Base-by-base conservation (phyloP, 2,329 filamentous ascomycete species). In the Aureobasidium vineae region DNA sequence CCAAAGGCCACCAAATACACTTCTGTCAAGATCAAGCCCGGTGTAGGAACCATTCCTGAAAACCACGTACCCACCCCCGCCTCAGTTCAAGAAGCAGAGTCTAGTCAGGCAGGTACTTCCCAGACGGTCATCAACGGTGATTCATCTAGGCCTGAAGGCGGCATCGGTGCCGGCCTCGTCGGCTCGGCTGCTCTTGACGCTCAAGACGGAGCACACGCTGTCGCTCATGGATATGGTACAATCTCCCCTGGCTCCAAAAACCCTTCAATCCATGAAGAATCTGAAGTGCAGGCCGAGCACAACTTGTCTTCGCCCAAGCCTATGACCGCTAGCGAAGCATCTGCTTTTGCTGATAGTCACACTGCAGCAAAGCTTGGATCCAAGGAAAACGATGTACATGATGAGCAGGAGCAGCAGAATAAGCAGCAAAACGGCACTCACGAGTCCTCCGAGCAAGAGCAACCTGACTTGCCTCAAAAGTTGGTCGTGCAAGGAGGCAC, bases 1-100 rank as follows among this genome's bases (percentile, higher is more conserved):
- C 86, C 86, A 2, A 84, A 85, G 63, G 77, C 83, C 41, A 89
- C 86, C 7, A 84, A 86, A 41, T 88, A 85, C 74, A 82, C 82
- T 66, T 83, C 81, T 11, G 86, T 89, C 69, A 88, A 88, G 75
- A 88, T 89, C 75, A 89, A 89, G 74, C 86, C 85, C 16, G 84
- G 81, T 16, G 74, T 73, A 65, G 78, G 71, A 70, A 79, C 79
- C 36, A 78, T 79, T 61, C 74, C 79, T 7, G 81, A 81, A 68
- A 74, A 72, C 54, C 60, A 33, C 7, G 47, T 65, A 19, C 63
- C 67, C 26, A 21, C 26, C 21, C 38, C 40, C 16, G 52, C 15
- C 26, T 68, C 64, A 11, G 49, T 21, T n/a, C 56, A 33, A 47
- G 61, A 50, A 57, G 16, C 45, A 38, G 56, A n/a, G 16, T 66